Evolutionary conservation across 73 alveolate species (phyloP), one percentile per base, ranked within the genome.

Genomic region (Uronychia setigera): DNA sequence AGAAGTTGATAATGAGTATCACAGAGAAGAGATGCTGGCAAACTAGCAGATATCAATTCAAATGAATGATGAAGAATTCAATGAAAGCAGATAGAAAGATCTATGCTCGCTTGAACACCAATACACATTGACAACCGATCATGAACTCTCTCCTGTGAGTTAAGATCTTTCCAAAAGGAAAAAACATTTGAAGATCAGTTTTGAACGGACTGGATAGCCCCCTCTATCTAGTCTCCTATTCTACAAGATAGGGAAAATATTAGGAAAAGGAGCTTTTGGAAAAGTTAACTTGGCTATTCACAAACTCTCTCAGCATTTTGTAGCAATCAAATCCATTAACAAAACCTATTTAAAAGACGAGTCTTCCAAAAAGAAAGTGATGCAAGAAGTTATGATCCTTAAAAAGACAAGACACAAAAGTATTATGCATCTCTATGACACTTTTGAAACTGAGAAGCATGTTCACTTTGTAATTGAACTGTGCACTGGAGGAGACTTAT

Each of bases 181-280:
- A 19, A 46, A 46, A 19, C 67, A 46, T 46, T 11, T 46, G n/a
- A 5, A 19, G 67, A 5, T 46, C 5, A 46, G 67, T 46, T 46
- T 46, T 19, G 67, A 46, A 11, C 67, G 67, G 67, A 46, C 67
- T 46, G 67, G 67, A 19, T 19, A 46, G 67, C 67, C 67, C 19
- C 67, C 67, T 46, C 67, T 19, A 19, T 46, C 67, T 46, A 46
- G 67, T 46, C 19, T 46, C n/a, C n/a, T 35, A 1, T 90, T 80
- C 79, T 91, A 91, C 58, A 91, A 91, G 58, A 35, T 91, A 0
- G 96, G 96, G 25, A 85, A 89, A 60, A 34, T 86, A 0, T 14
- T 91, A 27, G 96, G 96, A 19, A 79, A 89, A 59, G 96, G 96
- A 0, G 96, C 93, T 1, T 91, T 91, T 32, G 96, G 96, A 35